Percentiles rank a stretch among this genome's conserved stretches.
Evolutionary conservation across 768 basidiomycete species (phyloP).

Genomic region (Piloderma croceum): DNA sequence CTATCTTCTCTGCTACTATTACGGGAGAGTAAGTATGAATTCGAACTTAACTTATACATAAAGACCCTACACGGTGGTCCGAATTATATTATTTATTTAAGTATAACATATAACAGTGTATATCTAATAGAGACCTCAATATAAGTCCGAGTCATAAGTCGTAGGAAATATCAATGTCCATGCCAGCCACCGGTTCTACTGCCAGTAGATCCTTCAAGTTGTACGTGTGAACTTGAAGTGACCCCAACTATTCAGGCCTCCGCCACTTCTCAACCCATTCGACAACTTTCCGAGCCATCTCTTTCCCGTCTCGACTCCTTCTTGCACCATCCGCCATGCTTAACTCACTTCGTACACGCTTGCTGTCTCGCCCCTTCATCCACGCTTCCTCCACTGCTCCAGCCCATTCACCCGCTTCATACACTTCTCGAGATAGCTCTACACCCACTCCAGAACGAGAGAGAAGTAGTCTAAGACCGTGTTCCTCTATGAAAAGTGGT

Average conservation of each 20-base stretch:
- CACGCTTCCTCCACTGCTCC: slow-evolving; percentile 53
- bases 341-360: slow-evolving; percentile 44
- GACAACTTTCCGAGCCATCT: slow-evolving; percentile 44
- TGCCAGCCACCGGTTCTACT: no score
- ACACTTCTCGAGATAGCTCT: slow-evolving; percentile 56
- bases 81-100: no score
- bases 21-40: no score
- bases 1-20: no score
- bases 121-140: no score
- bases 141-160: no score
- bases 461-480: slow-evolving; percentile 63
- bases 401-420: slow-evolving; percentile 75
- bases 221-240: neutral
- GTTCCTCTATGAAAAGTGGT: slow-evolving; percentile 77
- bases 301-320: slow-evolving; percentile 36
- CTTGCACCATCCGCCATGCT: slow-evolving; percentile 31
- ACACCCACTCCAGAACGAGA: slow-evolving; percentile 61
- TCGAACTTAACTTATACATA: no score
- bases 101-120: no score
- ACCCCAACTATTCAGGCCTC: neutral
- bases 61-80: no score
- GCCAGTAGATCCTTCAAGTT: no score
- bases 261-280: slow-evolving; percentile 45
- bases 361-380: slow-evolving; percentile 39
- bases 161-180: no score